Base-by-base conservation (phyloP, 805 yeast genomes). In the Ascoidea tarda region DNA sequence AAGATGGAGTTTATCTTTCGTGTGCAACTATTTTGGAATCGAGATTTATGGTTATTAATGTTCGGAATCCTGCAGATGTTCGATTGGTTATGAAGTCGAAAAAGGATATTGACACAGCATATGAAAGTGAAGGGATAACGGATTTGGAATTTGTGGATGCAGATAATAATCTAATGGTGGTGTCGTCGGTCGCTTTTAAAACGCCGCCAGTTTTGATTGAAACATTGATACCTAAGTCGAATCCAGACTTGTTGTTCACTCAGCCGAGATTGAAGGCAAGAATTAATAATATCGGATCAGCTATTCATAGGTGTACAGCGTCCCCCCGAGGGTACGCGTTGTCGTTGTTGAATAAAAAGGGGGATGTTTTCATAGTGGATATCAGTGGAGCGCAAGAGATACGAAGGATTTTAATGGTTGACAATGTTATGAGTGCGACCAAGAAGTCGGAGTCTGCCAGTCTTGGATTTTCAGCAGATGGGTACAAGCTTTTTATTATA, bases 111-210 rank as follows among this genome's bases (percentile, higher is more conserved):
- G 86, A 81, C 52, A 78, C 83, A 0, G 76, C 83, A 0, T 66
- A 84, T 58, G 95, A 87, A 55, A 79, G 87, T 53, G 97, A 90
- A 63, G 97, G 97, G 1, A 87, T 91, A 46, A 91, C 98, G 0
- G 86, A 82, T 56, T 67, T 87, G 5, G 76, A 77, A 53, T 84
- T 89, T 63, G 82, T 84, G 64, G 87, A 88, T 0, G 81, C 79
- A 46, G 78, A 80, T 57, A 66, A 77, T 54, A 65, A 72, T 33
- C 66, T 75, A 47, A 74, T 81, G 77, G 73, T 74, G 46, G 71
- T 78, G 5, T 74, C 83, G 0, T 75, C 85, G 1, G 78, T 77
- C 5, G 82, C 88, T 5, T 77, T 78, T 51, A 75, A 78, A 57
- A 75, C 86, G 1, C 78, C 82, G 2, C 87, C 89, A 0, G 79